These are phyloP conservation scores for Trichosporon coremiiforme DNA, from an alignment of 1,284 basidiomycete species.

Conservation along the genomic window DNA sequence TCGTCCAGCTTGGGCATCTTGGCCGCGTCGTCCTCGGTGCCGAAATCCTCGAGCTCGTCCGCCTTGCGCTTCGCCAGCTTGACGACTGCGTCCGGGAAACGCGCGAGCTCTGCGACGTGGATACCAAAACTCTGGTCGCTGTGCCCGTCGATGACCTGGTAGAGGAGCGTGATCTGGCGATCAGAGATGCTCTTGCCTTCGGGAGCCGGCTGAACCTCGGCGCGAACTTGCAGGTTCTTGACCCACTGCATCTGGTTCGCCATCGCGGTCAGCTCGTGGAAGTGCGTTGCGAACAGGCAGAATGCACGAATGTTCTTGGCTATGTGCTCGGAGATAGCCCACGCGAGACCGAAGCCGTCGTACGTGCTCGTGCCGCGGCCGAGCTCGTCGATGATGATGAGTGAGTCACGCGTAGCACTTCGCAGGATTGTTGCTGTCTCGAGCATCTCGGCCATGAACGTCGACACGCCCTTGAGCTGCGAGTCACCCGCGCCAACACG, in stretches of 20 bases:
- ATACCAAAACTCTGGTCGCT: slow-evolving; percentile 99
- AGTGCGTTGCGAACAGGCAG: slow-evolving; percentile 96
- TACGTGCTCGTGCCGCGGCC: slow-evolving; percentile 98
- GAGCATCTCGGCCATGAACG: slow-evolving; percentile 99
- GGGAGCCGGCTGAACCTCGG: slow-evolving; percentile 68
- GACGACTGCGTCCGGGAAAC: slow-evolving; percentile 92
- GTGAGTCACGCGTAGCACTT: slow-evolving; percentile 87
- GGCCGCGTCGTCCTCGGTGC: slow-evolving; percentile 42
- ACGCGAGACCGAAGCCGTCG: slow-evolving; percentile 97
- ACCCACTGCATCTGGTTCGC: slow-evolving; percentile 84
- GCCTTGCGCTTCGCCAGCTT: slow-evolving; percentile 94
- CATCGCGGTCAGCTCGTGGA: slow-evolving; percentile 93
- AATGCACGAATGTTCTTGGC: slow-evolving; percentile 87
- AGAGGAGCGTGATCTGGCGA: slow-evolving; percentile 86
- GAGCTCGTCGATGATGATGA: slow-evolving; percentile 98
- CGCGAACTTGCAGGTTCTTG: slow-evolving; percentile 93
- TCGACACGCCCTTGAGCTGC: slow-evolving; percentile 95
- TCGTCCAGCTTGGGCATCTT: slow-evolving; percentile 61
- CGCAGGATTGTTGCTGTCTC: slow-evolving; percentile 89
- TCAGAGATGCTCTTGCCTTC: slow-evolving; percentile 62
- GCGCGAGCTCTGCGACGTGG: slow-evolving; percentile 93
- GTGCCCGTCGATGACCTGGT: slow-evolving; percentile 91
- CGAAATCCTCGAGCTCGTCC: slow-evolving; percentile 93
- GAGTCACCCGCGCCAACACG: slow-evolving; percentile 97
- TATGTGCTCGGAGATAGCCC: slow-evolving; percentile 99